Evolutionary conservation across 2,329 filamentous ascomycete genomes (phyloP).

Genomic region (Alternaria sp.): DNA sequence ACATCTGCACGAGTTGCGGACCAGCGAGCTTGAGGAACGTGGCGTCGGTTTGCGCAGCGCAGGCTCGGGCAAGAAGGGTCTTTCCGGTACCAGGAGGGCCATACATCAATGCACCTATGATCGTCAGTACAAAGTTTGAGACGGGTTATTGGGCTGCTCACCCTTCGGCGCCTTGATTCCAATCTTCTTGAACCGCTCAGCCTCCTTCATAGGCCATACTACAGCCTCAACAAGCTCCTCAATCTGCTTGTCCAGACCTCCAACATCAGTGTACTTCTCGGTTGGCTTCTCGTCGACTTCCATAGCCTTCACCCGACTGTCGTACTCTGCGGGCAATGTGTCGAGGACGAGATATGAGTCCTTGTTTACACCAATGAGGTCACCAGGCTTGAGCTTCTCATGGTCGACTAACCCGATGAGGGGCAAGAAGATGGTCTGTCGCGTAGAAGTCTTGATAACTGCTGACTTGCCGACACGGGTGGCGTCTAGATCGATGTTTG

Average conservation of each 20-base stretch:
- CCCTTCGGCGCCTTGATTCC: conserved; percentile 99
- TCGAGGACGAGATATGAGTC: conserved; percentile 98
- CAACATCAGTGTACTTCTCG: conserved; percentile 98
- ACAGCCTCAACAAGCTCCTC: conserved; percentile 98
- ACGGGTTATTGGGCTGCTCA: conserved; percentile 56
- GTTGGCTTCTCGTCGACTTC: conserved; percentile 99
- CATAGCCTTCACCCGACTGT: conserved; percentile 99
- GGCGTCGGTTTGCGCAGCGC: conserved; percentile 95
- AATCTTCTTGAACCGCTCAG: conserved; percentile 99
- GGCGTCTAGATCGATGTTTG: conserved; percentile 97
- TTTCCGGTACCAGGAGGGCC: conserved; percentile 91
- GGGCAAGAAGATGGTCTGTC: conserved; percentile 97
- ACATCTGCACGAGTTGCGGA: conserved; percentile 98
- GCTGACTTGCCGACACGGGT: conserved; percentile 97
- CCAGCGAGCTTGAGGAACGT: conserved; percentile 98
- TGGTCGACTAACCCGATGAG: conserved; percentile 97
- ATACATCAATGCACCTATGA: conserved; percentile 89
- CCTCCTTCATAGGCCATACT: conserved; percentile 99
- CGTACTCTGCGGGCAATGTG: conserved; percentile 95
- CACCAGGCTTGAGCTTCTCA: conserved; percentile 90
- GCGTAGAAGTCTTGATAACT: conserved; percentile 98
- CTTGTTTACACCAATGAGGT: conserved; percentile 98
- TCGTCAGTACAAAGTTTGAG: conserved; percentile 16
- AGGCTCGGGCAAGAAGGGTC: conserved; percentile 91
- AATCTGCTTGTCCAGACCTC: conserved; percentile 97